These are phyloP conservation scores for Pisolithus orientalis DNA, from an alignment of 768 basidiomycete genomes.

Conservation along the genomic window DNA sequence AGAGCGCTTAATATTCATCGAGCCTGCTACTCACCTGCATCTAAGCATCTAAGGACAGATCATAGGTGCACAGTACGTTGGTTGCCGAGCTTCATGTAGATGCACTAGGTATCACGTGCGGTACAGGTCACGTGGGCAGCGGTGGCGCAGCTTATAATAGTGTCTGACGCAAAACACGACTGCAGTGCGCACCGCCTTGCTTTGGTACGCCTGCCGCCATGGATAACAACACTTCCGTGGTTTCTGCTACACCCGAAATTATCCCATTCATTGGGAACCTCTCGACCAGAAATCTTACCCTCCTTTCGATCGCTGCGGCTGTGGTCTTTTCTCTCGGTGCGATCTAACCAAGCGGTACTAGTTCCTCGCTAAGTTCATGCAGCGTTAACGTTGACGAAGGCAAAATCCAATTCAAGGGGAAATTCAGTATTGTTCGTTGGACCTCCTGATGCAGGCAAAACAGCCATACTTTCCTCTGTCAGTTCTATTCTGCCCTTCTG, in stretches of 20 bases:
- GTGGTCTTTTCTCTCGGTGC: slow-evolving; percentile 38
- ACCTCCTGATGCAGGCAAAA: slow-evolving; percentile 74
- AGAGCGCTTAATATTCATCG: too few relatives aligned
- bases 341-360: slow-evolving; percentile 11
- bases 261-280: slow-evolving; percentile 30
- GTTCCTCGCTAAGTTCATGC: slow-evolving; percentile 29
- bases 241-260: slow-evolving; percentile 28
- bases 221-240: slow-evolving; percentile 5
- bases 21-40: too few relatives aligned
- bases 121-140: too few relatives aligned
- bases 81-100: too few relatives aligned
- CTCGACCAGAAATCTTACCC: slow-evolving; percentile 32
- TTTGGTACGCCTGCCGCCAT: slow-evolving; percentile 1
- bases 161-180: too few relatives aligned
- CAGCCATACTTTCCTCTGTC: slow-evolving; percentile 67
- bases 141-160: too few relatives aligned
- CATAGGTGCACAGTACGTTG: too few relatives aligned
- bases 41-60: too few relatives aligned
- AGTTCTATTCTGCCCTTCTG: slow-evolving; percentile 18
- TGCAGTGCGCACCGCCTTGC: too few relatives aligned
- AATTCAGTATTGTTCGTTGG: slow-evolving; percentile 73
- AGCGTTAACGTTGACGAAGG: slow-evolving; percentile 36
- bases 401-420: slow-evolving; percentile 43
- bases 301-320: slow-evolving; percentile 41
- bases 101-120: too few relatives aligned